Evolutionary conservation across 1,139 yeast genomes (phyloP).

Genomic region (Magnusiomyces sp.): DNA sequence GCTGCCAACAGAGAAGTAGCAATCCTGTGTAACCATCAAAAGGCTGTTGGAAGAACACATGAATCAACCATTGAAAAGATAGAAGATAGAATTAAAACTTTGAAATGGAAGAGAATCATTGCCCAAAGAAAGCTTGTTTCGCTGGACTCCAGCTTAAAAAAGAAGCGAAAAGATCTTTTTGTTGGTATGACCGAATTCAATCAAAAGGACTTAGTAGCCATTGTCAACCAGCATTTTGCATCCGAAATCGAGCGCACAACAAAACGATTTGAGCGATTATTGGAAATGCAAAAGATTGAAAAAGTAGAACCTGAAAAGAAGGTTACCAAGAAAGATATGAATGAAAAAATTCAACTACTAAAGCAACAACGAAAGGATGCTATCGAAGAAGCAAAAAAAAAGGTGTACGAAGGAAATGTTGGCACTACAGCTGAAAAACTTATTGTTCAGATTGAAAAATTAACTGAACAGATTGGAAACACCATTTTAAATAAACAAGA

Average conservation of each 20-base stretch:
- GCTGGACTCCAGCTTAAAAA: constrained; percentile 52
- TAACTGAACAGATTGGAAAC: constrained; percentile 63
- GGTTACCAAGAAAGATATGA: constrained; percentile 47
- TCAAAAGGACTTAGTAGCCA: constrained; percentile 51
- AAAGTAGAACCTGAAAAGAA: constrained; percentile 31
- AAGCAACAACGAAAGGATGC: constrained; percentile 50
- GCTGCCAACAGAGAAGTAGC: constrained; percentile 96
- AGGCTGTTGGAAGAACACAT: constrained; percentile 80
- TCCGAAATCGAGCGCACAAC: constrained; percentile 56
- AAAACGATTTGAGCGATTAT: constrained; percentile 64
- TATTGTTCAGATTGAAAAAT: constrained; percentile 58
- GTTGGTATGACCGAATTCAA: constrained; percentile 62
- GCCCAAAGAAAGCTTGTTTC: constrained; percentile 60
- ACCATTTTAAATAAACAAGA: constrained; percentile 74
- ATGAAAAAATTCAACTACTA: constrained; percentile 51
- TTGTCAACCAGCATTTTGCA: constrained; percentile 48
- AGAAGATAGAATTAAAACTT: constrained; percentile 64
- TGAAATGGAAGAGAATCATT: constrained; percentile 76
- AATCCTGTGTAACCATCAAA: constrained; percentile 92
- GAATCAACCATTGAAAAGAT: constrained; percentile 73
- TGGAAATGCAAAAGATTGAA: constrained; percentile 60
- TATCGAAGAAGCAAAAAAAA: constrained; percentile 51
- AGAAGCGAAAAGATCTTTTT: constrained; percentile 43
- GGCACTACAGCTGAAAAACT: constrained; percentile 59
- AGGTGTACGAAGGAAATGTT: constrained; percentile 49